A percentile compares a stretch with the other conserved stretches of the same genome.
Conservation (phyloP, 495 filamentous ascomycete species). For the Xylaria nigripes region DNA sequence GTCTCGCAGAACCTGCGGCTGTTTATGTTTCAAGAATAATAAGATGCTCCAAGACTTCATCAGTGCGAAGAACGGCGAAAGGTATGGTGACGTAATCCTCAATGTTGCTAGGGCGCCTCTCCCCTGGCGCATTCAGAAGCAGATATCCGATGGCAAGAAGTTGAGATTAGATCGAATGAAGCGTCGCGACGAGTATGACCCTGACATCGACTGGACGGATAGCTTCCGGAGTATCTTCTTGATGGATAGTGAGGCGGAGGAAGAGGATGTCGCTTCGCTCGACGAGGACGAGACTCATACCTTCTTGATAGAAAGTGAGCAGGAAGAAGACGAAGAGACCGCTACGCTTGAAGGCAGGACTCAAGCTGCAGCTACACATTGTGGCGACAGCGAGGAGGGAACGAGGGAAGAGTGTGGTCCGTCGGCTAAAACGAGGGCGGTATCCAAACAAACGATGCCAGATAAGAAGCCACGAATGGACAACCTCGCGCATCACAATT, state of each 20-base stretch:
- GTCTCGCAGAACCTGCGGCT: neutral
- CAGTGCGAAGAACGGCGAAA: neutral
- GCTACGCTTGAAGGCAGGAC: no score
- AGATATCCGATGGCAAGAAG: neutral
- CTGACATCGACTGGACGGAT: neutral
- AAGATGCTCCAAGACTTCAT: neutral
- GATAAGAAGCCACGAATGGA: no score
- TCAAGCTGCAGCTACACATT: no score
- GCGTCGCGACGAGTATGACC: neutral
- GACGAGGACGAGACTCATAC: neutral
- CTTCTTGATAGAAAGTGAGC: no score
- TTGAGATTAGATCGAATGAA: neutral
- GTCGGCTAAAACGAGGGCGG: no score
- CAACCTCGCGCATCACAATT: no score
- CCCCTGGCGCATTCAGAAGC: neutral
- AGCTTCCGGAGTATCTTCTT: neutral
- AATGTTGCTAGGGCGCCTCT: neutral
- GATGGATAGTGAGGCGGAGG: neutral
- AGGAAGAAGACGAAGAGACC: no score
- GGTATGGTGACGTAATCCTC: neutral
- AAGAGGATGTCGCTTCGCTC: neutral
- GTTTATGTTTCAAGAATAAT: neutral
- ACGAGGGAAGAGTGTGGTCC: no score
- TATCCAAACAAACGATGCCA: no score
- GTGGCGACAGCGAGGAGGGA: no score